phyloP scores from a whole-genome alignment of 495 filamentous ascomycete species.

The Choiromyces venosus region DNA sequence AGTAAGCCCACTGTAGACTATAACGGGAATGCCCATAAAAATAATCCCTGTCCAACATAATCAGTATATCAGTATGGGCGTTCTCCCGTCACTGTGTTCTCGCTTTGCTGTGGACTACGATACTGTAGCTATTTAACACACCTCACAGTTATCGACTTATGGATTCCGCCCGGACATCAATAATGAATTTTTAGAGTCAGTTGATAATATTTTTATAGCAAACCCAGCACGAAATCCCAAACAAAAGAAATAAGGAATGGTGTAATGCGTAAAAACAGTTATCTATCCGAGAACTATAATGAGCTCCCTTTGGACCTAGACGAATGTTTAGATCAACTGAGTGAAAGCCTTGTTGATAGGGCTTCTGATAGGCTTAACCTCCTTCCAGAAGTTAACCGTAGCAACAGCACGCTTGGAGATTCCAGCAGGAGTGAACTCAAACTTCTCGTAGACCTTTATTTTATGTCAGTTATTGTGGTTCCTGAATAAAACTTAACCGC shows the following conservation, averaged over 20 bases:
- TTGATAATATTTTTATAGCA: neutral
- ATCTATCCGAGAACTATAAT: neutral
- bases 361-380: constrained; percentile 75
- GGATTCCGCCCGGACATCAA: neutral
- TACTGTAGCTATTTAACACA: neutral
- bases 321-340: constrained; percentile 63
- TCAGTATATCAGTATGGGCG: too few relatives aligned
- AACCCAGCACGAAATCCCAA: neutral
- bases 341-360: constrained; percentile 91
- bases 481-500: neutral
- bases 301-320: neutral
- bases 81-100: too few relatives aligned
- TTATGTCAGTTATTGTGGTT: neutral
- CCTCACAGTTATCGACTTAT: neutral
- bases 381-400: constrained; percentile 97
- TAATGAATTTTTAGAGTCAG: neutral
- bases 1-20: too few relatives aligned
- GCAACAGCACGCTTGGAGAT: constrained; percentile 86
- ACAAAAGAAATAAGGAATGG: neutral
- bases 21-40: too few relatives aligned
- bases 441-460: constrained; percentile 83
- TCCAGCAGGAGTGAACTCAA: constrained; percentile 96
- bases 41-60: too few relatives aligned
- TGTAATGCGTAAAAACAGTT: neutral
- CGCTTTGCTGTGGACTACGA: too few relatives aligned